A percentile compares a stretch with the other conserved stretches of the same genome.
These are phyloP conservation scores for Setaria viridis DNA, from an alignment of 202 grass and related monocot species.

Conservation along the genomic window DNA sequence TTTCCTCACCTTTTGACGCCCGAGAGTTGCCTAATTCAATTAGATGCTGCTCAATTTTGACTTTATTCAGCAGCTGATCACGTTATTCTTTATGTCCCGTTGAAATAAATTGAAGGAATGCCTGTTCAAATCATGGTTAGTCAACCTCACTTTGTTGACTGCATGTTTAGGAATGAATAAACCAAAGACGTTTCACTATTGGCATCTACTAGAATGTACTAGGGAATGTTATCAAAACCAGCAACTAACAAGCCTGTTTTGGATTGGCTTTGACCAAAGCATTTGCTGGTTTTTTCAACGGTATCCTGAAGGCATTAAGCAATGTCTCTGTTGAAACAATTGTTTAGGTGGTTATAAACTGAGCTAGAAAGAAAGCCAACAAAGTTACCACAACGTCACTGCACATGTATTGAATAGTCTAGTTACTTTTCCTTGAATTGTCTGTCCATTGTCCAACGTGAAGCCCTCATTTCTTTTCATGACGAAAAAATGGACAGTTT, in stretches of 20 bases:
- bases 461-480: neutral
- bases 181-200: neutral
- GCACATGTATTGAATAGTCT: conserved; percentile 12
- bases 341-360: too few relatives aligned
- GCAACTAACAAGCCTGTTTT: conserved; percentile 10
- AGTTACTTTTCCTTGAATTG: too few relatives aligned
- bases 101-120: neutral
- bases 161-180: too few relatives aligned
- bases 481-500: neutral
- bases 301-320: neutral
- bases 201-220: neutral
- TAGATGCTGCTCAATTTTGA: conserved; percentile 3
- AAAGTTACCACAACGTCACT: neutral
- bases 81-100: neutral
- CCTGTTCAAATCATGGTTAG: too few relatives aligned
- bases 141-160: too few relatives aligned
- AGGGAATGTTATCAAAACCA: conserved; percentile 1
- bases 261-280: conserved; percentile 23
- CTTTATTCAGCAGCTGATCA: neutral
- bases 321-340: neutral
- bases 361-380: too few relatives aligned
- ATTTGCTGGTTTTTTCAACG: conserved; percentile 28
- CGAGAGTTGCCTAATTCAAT: neutral
- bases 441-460: neutral
- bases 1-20: neutral